Base-by-base conservation (phyloP, 2,329 filamentous ascomycete genomes). In the Sclerotinia nivalis region DNA sequence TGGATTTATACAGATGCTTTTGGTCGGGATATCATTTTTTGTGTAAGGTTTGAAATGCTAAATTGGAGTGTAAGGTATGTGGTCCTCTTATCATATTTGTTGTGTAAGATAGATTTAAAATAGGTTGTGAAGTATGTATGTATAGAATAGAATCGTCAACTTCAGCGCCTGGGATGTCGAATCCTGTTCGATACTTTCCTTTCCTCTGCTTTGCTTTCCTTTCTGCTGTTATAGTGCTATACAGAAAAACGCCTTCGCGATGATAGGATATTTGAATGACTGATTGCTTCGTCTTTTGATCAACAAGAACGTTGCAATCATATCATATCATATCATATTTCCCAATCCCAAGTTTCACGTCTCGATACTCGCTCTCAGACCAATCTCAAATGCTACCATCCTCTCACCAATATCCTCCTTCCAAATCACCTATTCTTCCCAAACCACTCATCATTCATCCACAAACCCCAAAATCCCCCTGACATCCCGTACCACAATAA, bases 401-500 rank as follows among this genome's bases (percentile, higher is more conserved):
- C 3, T 31, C 25, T 31, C n/a, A 52, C 4, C n/a, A 2, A 25
- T 13, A n/a, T 25, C n/a, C 25, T 28, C 13, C n/a, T 25, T 12
- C 45, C 18, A 18, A 47, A 49, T 37, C 10, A 3, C 20, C 15
- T 5, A 20, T 10, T 7, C 8, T 55, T 18, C n/a, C 10, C 20
- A 37, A 34, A 31, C 31, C 54, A 37, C 20, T 20, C 49, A 25
- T 7, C 20, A 15, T 25, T 68, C 22, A 68, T 28, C 43, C 22
- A 66, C 68, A 69, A 58, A 64, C 37, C 12, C 68, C 68, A 28
- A 56, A 69, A 12, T 47, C 15, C 1, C 43, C 25, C 18, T 69
- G 68, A 40, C 68, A 66, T 18, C 68, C 68, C 34, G 10, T 28
- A 0, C 43, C 50, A 37, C 68, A 69, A 28, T 66, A 69, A 58